phyloP scores from a whole-genome alignment of 2,329 filamentous ascomycete species.

The Aspergillus caelatus region DNA sequence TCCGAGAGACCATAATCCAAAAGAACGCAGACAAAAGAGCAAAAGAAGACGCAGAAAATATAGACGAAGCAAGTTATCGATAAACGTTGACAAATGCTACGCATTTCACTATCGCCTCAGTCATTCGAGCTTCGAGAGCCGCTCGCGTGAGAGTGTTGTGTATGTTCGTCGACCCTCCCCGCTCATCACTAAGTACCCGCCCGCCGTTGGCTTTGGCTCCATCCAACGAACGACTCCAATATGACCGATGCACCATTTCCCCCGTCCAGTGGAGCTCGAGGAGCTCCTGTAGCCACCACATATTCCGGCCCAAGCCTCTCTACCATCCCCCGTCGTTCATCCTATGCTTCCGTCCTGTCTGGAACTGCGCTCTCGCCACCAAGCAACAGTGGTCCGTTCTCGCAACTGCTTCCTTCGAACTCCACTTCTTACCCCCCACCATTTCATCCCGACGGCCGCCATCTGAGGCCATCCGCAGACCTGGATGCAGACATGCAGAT shows the following conservation, averaged over 20 bases:
- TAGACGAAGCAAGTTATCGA: not conserved
- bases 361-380: constrained; percentile 49
- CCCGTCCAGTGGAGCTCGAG: constrained; percentile 45
- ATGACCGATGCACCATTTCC: constrained; percentile 50
- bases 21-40: not conserved
- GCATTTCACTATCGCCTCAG: not conserved
- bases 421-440: constrained; percentile 41
- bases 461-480: constrained; percentile 41
- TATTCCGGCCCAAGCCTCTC: constrained; percentile 39
- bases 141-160: constrained; percentile 11
- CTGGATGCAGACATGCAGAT: constrained; percentile 54
- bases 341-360: constrained; percentile 64
- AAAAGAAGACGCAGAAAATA: not conserved
- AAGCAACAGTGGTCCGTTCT: constrained; percentile 50
- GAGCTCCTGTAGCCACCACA: constrained; percentile 36
- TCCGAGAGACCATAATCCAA: not conserved
- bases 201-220: constrained; percentile 15
- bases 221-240: constrained; percentile 30
- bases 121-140: constrained; percentile 1
- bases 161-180: not conserved
- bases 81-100: not conserved
- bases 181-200: constrained; percentile 10
- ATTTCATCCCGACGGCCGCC: constrained; percentile 36
- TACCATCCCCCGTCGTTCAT: constrained; percentile 56
- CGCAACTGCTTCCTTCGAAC: constrained; percentile 56